phyloP scores from a whole-genome alignment of 139 green algal genomes.

The Picochlorum costavermella region DNA sequence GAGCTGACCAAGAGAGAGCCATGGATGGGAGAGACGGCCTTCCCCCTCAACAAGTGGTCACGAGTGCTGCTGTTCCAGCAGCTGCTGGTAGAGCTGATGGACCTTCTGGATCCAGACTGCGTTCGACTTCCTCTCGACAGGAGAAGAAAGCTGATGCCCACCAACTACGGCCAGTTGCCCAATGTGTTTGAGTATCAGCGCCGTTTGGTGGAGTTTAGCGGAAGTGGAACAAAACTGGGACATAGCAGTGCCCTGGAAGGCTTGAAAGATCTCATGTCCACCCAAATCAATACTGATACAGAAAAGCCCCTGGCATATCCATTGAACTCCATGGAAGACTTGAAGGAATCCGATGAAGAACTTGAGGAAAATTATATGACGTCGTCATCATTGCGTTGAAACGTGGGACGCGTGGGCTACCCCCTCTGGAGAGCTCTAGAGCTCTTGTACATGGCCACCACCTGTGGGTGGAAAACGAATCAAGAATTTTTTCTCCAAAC shows the following conservation, averaged over 20 bases:
- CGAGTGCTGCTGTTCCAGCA: slow-evolving; percentile 57
- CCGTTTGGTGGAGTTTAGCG: slow-evolving; percentile 12
- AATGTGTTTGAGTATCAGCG: slow-evolving; percentile 33
- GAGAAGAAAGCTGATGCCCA: slow-evolving; percentile 40
- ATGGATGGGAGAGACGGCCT: slow-evolving; percentile 28
- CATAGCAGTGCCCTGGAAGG: slow-evolving; percentile 9
- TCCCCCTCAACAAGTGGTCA: slow-evolving; percentile 38
- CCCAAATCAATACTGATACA: background rate
- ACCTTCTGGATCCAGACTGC: slow-evolving; percentile 55
- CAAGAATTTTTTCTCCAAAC: too few species aligned
- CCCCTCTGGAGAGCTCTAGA: too few species aligned
- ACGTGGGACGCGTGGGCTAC: too few species aligned
- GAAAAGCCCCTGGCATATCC: background rate
- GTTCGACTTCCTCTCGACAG: slow-evolving; percentile 37
- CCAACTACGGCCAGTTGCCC: slow-evolving; percentile 39
- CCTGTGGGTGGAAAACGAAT: too few species aligned
- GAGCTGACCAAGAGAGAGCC: slow-evolving; percentile 22
- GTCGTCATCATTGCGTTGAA: too few species aligned
- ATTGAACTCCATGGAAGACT: background rate
- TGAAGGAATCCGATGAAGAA: background rate
- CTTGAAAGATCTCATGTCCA: slow-evolving; percentile 10
- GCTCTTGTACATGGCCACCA: too few species aligned
- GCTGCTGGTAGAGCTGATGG: slow-evolving; percentile 58
- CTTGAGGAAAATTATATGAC: background rate
- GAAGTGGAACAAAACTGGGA: background rate